Evolutionary conservation across 768 basidiomycete species (phyloP), one percentile per base, ranked within the genome.

Genomic region (Ephemerocybe angulata): DNA sequence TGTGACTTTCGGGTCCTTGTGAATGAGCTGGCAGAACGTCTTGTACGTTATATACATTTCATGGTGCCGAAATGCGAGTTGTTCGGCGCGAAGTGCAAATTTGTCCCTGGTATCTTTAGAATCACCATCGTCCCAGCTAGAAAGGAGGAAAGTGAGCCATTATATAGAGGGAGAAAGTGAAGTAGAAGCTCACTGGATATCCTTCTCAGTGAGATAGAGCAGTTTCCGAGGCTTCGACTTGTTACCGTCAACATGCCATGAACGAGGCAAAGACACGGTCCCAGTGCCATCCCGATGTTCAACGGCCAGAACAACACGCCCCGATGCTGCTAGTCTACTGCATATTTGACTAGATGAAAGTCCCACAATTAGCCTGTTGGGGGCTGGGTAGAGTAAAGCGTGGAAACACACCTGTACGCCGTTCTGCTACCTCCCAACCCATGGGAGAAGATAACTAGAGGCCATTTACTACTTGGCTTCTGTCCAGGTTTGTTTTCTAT

Each of bases 201-300:
- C 81, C 10, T 72, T 66, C 22, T 83, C 80, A 22, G 75, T 74
- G 51, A 85, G 67, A 63, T 92, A 93, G 10, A 79, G 66, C 24
- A 70, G 58, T 28, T 66, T 63, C 60, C 58, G 63, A 59, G 57
- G 57, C 43, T 58, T 42, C 12, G 55, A 61, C 19, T 55, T 55
- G 13, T 66, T 69, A 10, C 72, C 68, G 58, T 63, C 62, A 27
- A 51, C 41, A 52, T 60, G 60, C 68, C 70, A 71, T 50, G 63
- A 66, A 35, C 69, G 71, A 41, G 75, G 69, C 42, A 77, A 67
- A 56, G 74, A 77, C 3, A 72, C 77, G 0, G 84, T 83, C 2
- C 80, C 85, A 3, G 87, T 86, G 1, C 91, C 92, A 65, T 95
- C 93, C 10, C 86, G 79, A 65, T 94, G 93, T 63, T 94, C 90